Conservation (phyloP, 495 filamentous ascomycete genomes). For the Talaromyces stipitatus region DNA sequence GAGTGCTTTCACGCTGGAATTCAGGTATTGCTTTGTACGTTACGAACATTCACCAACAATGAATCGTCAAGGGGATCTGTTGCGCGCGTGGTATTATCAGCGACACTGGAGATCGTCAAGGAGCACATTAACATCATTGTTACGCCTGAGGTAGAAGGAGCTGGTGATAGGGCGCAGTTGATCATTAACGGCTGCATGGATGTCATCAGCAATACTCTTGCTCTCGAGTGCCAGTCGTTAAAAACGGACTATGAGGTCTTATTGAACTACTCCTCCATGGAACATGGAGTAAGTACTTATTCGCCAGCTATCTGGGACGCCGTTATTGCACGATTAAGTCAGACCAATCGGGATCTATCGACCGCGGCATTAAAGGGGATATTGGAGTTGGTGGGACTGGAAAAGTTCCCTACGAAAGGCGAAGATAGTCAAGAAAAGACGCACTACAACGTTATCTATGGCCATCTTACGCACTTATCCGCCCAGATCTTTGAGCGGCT, state of each 20-base stretch:
- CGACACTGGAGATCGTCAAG: conserved; percentile 43
- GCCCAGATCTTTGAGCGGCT: conserved; percentile 68
- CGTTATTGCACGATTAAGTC: conserved; percentile 59
- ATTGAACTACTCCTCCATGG: conserved; percentile 47
- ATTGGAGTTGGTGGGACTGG: conserved; percentile 58
- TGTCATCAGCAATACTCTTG: conserved; percentile 62
- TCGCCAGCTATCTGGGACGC: conserved; percentile 68
- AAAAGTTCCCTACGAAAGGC: conserved; percentile 55
- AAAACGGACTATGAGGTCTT: conserved; percentile 64
- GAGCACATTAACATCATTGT: conserved; percentile 40
- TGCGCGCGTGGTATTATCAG: conserved; percentile 44
- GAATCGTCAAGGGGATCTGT: conserved; percentile 41
- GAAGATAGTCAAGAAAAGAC: conserved; percentile 43
- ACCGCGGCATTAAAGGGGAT: conserved; percentile 64
- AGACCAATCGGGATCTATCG: conserved; percentile 56
- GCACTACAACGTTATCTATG: conserved; percentile 68
- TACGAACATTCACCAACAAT: conserved; percentile 45
- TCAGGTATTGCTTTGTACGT: conserved; percentile 38
- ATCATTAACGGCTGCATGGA: conserved; percentile 41
- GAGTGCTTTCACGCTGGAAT: conserved; percentile 47
- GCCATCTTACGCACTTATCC: conserved; percentile 59
- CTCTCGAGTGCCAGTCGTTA: conserved; percentile 67
- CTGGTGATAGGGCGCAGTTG: conserved; percentile 20
- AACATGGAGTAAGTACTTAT: conserved; percentile 57
- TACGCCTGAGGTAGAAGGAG: conserved; percentile 29